Evolutionary conservation across 1,284 basidiomycete species (phyloP).

Genomic region (Volvariella surrecta): DNA sequence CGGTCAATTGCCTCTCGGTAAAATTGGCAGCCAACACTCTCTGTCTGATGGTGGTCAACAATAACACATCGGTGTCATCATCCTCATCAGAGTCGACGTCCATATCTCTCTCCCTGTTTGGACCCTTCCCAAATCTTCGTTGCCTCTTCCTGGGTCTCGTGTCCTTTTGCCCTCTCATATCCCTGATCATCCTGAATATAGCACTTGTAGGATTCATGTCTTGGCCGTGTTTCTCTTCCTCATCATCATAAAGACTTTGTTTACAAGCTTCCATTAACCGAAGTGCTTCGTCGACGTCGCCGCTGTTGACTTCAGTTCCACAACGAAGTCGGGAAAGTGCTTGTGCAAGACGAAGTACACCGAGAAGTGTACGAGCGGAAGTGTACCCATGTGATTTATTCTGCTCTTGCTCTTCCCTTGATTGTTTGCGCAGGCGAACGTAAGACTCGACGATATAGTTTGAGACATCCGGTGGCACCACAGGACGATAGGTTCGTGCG

Average conservation of each 20-base stretch:
- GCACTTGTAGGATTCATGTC: conserved; percentile 77
- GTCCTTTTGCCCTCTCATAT: conserved; percentile 53
- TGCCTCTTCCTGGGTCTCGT: conserved; percentile 30
- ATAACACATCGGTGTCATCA: conserved; percentile 51
- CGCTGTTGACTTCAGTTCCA: conserved; percentile 70
- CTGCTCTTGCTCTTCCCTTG: conserved; percentile 85
- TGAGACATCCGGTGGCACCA: conserved; percentile 81
- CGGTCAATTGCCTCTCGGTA: conserved; percentile 85
- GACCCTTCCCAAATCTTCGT: conserved; percentile 56
- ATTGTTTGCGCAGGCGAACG: conserved; percentile 87
- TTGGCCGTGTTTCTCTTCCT: conserved; percentile 54
- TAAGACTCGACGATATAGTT: conserved; percentile 95
- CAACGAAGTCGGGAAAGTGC: conserved; percentile 90
- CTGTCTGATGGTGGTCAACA: conserved; percentile 78
- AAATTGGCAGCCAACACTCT: conserved; percentile 82
- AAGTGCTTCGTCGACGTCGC: conserved; percentile 95
- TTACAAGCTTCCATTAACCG: conserved; percentile 97
- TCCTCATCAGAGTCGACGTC: conserved; percentile 58
- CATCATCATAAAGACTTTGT: conserved; percentile 79
- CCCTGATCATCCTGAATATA: conserved; percentile 86
- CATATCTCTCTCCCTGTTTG: conserved; percentile 59
- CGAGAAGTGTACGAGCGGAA: conserved; percentile 94
- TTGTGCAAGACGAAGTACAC: conserved; percentile 90
- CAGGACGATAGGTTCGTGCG: conserved; percentile 85
- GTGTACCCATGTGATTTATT: conserved; percentile 92